Percentiles rank a stretch among this genome's conserved stretches.
These are phyloP conservation scores for Graphilbum ipis-grandicollis DNA, from an alignment of 2,329 filamentous ascomycete species.

Conservation along the genomic window DNA sequence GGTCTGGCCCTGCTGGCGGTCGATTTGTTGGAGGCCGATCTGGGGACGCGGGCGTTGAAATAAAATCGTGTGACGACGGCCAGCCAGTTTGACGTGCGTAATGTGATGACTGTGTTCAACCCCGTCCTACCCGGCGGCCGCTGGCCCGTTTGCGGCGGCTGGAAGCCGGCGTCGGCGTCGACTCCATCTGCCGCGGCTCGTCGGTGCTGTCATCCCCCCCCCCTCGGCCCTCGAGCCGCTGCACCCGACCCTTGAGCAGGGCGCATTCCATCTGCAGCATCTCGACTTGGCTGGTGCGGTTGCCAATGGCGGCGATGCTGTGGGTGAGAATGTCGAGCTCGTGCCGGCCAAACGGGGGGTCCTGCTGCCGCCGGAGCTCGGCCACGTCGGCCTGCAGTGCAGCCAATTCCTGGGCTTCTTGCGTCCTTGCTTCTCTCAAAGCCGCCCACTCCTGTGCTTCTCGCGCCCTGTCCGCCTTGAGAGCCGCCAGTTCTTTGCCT, in stretches of 20 bases:
- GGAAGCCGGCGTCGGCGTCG: too few species aligned
- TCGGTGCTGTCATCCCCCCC: not conserved
- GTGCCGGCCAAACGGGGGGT: conserved; percentile 11
- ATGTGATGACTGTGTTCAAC: too few species aligned
- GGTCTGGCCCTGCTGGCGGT: conserved; percentile 27
- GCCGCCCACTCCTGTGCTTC: too few species aligned
- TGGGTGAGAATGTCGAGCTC: conserved; percentile 23
- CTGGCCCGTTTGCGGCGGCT: too few species aligned
- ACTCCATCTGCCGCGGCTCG: too few species aligned
- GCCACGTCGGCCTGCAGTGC: not conserved
- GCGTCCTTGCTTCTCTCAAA: too few species aligned
- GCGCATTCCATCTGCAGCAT: conserved; percentile 24
- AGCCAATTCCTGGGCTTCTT: conserved; percentile 6
- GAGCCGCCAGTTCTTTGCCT: conserved; percentile 13
- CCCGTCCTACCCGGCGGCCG: too few species aligned
- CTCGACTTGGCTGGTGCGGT: conserved; percentile 21
- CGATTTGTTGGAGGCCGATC: conserved; percentile 23
- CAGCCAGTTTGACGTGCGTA: too few species aligned
- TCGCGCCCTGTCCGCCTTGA: too few species aligned
- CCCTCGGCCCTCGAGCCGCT: conserved; percentile 15
- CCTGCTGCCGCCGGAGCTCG: not conserved
- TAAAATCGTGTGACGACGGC: too few species aligned
- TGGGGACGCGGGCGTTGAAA: too few species aligned
- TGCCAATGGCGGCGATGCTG: conserved; percentile 20
- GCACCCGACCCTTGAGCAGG: conserved; percentile 19